phyloP scores from a whole-genome alignment of 2,329 filamentous ascomycete genomes.

The Talaromyces sp. region DNA sequence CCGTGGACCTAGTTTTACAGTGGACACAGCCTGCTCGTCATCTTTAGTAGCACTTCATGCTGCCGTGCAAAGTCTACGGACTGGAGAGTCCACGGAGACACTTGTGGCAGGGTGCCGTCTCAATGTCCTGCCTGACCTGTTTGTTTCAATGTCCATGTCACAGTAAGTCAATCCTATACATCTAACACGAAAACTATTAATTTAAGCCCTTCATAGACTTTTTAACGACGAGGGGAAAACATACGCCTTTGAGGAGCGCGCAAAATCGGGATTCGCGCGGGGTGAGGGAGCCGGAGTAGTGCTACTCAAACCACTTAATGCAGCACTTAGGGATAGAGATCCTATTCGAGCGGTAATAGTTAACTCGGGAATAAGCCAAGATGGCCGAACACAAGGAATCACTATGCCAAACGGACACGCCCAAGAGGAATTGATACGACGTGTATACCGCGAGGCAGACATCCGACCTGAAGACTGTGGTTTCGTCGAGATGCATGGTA shows the following conservation, averaged over 20 bases:
- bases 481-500: constrained; percentile 16
- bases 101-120: constrained; percentile 14
- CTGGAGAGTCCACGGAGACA: constrained; percentile 18
- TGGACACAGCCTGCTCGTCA: constrained; percentile 24
- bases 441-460: constrained; percentile 3
- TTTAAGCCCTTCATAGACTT: constrained; percentile 8
- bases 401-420: constrained; percentile 47
- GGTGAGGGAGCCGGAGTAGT: constrained; percentile 40
- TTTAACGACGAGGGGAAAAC: constrained; percentile 20
- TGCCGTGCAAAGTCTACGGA: constrained; percentile 21
- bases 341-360: constrained; percentile 30
- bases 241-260: constrained; percentile 34
- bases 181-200: not conserved
- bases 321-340: constrained; percentile 41
- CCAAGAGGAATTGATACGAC: constrained; percentile 25
- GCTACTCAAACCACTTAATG: constrained; percentile 39
- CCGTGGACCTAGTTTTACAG: constrained; percentile 20
- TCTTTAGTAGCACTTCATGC: constrained; percentile 20
- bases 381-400: constrained; percentile 46
- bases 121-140: constrained; percentile 7
- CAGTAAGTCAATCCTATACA: not conserved
- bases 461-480: constrained; percentile 6
- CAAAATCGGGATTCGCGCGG: constrained; percentile 44
- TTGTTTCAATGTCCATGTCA: constrained; percentile 10
- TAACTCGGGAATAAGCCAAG: constrained; percentile 23